Percentiles rank a stretch among this genome's conserved stretches.
phyloP scores from a whole-genome alignment of 2,329 filamentous ascomycete species.

The Acarospora socialis region DNA sequence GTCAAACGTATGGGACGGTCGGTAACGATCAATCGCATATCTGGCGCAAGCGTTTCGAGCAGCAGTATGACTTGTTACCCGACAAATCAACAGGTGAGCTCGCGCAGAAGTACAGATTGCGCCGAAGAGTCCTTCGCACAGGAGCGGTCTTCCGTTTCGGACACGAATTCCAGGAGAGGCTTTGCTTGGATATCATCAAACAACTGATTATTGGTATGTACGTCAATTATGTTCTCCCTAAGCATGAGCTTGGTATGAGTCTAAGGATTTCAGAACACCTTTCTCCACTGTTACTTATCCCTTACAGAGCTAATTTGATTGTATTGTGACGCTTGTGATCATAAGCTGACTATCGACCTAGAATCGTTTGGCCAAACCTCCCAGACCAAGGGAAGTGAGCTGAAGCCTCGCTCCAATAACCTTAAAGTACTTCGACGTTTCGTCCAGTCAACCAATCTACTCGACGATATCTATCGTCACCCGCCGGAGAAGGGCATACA shows the following conservation, averaged over 20 bases:
- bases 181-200: conserved; percentile 7
- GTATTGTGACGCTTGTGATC: too few species aligned
- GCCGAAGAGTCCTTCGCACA: conserved; percentile 16
- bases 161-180: conserved; percentile 12
- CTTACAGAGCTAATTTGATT: too few species aligned
- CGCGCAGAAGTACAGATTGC: conserved; percentile 23
- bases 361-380: too few species aligned
- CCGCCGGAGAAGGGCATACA: not conserved
- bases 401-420: conserved; percentile 4
- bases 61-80: conserved; percentile 25
- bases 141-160: conserved; percentile 15
- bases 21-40: conserved; percentile 22
- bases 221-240: too few species aligned
- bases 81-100: conserved; percentile 19
- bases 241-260: too few species aligned
- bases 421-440: conserved; percentile 3
- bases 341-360: too few species aligned
- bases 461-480: not conserved
- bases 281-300: too few species aligned
- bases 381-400: not conserved
- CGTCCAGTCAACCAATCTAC: conserved; percentile 5
- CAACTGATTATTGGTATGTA: conserved; percentile 10
- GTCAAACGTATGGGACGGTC: conserved; percentile 24
- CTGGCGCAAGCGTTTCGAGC: conserved; percentile 33
- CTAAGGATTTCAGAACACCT: too few species aligned